Conservation (phyloP, 768 basidiomycete genomes). For the Tubosaeta brunneosetosa region DNA sequence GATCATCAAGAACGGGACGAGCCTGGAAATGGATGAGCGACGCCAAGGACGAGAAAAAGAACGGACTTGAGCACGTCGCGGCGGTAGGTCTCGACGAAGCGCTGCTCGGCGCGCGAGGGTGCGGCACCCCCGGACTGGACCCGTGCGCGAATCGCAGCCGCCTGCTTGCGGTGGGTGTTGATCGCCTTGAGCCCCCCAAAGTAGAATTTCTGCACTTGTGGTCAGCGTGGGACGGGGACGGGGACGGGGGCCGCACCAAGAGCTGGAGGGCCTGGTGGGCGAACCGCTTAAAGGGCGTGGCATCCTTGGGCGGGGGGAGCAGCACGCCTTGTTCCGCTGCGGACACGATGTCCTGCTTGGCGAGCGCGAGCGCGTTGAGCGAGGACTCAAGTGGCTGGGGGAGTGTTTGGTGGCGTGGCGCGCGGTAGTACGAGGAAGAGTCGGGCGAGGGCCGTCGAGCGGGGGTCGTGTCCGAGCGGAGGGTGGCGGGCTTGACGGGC, state of each 20-base stretch:
- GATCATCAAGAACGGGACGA: slow-evolving; percentile 75
- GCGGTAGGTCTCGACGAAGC: slow-evolving; percentile 62
- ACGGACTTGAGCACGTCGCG: slow-evolving; percentile 68
- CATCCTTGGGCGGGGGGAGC: slow-evolving; percentile 56
- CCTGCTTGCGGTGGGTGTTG: slow-evolving; percentile 54
- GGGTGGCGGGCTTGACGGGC: slow-evolving; percentile 46
- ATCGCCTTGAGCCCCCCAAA: slow-evolving; percentile 71
- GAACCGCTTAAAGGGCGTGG: slow-evolving; percentile 50
- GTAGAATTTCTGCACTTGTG: slow-evolving; percentile 69
- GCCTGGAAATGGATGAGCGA: slow-evolving; percentile 31
- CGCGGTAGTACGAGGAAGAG: slow-evolving; percentile 22
- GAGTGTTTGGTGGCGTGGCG: slow-evolving; percentile 22
- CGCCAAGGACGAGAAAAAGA: not conserved
- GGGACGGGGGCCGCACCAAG: slow-evolving; percentile 32
- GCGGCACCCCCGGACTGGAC: slow-evolving; percentile 55
- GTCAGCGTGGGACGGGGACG: not conserved
- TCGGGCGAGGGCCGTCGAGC: slow-evolving; percentile 22
- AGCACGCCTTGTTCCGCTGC: slow-evolving; percentile 69
- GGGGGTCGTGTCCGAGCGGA: slow-evolving; percentile 16
- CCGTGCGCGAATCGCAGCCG: slow-evolving; percentile 50
- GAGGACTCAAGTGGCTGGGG: slow-evolving; percentile 16
- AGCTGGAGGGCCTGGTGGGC: slow-evolving; percentile 46
- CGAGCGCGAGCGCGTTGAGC: slow-evolving; percentile 41
- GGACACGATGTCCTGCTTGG: slow-evolving; percentile 58
- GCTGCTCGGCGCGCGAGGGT: slow-evolving; percentile 62